phyloP scores from a whole-genome alignment of 2,329 filamentous ascomycete species.

The Botryotinia narcissicola region DNA sequence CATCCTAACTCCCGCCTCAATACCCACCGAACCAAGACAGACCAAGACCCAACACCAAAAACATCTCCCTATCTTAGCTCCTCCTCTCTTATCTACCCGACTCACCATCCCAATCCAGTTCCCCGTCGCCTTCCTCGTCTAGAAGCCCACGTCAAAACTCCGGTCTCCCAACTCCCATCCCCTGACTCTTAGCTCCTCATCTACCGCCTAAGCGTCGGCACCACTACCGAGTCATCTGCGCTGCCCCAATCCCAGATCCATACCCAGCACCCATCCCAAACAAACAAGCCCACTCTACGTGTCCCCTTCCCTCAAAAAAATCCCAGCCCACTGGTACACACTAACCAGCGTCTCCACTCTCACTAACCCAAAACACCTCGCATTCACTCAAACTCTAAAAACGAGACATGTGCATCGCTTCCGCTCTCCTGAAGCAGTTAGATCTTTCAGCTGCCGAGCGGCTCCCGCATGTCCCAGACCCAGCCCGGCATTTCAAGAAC shows the following conservation, averaged over 20 bases:
- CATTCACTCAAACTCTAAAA: neutral
- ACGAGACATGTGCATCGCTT: neutral
- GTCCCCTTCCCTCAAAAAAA: neutral
- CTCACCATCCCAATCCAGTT: neutral
- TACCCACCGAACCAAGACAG: neutral
- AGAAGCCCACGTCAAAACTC: neutral
- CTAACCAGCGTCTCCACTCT: neutral
- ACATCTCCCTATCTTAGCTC: slow-evolving; percentile 13
- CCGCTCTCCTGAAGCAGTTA: neutral
- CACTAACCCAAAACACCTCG: neutral
- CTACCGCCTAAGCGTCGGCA: neutral
- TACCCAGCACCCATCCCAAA: neutral
- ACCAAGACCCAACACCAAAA: neutral
- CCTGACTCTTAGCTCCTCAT: neutral
- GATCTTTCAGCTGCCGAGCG: slow-evolving; percentile 7
- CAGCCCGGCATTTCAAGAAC: neutral
- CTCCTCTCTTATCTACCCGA: slow-evolving; percentile 19
- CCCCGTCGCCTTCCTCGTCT: neutral
- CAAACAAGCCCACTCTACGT: neutral
- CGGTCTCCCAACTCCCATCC: neutral
- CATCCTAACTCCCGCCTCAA: neutral
- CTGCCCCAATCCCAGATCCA: neutral
- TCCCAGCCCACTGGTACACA: neutral
- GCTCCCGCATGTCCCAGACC: neutral
- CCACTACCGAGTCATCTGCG: slow-evolving; percentile 3